These are phyloP conservation scores for Cytospora piceicola DNA, from an alignment of 2,329 filamentous ascomycete species.

Conservation along the genomic window DNA sequence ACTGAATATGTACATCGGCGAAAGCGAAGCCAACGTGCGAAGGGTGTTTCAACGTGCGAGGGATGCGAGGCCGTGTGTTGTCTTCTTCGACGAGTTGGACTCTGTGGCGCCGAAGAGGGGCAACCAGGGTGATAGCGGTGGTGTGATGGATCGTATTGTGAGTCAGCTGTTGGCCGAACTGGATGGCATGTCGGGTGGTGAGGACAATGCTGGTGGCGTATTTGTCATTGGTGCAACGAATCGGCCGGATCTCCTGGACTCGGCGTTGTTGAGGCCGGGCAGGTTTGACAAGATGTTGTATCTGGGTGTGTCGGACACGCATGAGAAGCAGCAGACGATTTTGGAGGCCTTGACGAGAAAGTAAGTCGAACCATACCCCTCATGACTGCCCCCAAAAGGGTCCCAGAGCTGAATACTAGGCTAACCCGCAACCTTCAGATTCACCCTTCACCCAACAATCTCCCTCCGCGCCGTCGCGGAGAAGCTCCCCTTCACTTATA, in stretches of 20 bases:
- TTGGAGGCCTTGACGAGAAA: slow-evolving; percentile 93
- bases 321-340: slow-evolving; percentile 94
- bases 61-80: slow-evolving; percentile 84
- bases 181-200: slow-evolving; percentile 95
- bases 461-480: slow-evolving; percentile 76
- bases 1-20: slow-evolving; percentile 95
- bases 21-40: slow-evolving; percentile 89
- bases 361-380: slow-evolving; percentile 55
- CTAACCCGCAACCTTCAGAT: slow-evolving; percentile 54
- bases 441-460: slow-evolving; percentile 78
- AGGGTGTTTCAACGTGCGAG: slow-evolving; percentile 86
- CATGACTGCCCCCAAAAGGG: background rate
- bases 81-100: slow-evolving; percentile 93
- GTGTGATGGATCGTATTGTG: slow-evolving; percentile 98
- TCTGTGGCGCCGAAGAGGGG: slow-evolving; percentile 95
- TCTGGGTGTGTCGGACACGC: slow-evolving; percentile 92
- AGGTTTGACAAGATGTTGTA: slow-evolving; percentile 99
- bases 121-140: slow-evolving; percentile 95
- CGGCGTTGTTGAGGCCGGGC: slow-evolving; percentile 84
- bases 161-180: slow-evolving; percentile 92
- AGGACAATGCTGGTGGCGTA: slow-evolving; percentile 78
- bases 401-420: background rate
- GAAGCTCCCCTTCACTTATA: slow-evolving; percentile 90
- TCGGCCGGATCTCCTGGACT: slow-evolving; percentile 88
- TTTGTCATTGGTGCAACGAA: slow-evolving; percentile 98